Evolutionary conservation across 2,329 filamentous ascomycete genomes (phyloP).

Genomic region (Aciculosporium take): DNA sequence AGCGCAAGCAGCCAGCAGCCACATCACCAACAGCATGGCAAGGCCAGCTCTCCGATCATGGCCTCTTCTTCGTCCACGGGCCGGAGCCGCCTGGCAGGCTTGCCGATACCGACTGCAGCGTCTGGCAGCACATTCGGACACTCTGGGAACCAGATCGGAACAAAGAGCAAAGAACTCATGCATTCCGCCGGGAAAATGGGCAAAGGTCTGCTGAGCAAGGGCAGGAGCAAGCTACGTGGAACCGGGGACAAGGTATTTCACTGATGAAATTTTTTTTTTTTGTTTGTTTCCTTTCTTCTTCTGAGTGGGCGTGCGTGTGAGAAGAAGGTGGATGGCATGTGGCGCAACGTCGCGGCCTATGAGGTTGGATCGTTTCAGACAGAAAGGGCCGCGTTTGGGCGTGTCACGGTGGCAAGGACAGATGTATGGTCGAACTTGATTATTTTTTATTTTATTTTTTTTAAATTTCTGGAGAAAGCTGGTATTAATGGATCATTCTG

Average conservation of each 20-base stretch:
- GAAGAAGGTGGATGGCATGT: slow-evolving; percentile 20
- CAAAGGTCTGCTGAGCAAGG: slow-evolving; percentile 82
- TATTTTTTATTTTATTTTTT: too few relatives aligned
- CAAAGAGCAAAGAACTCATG: slow-evolving; percentile 78
- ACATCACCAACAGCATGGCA: slow-evolving; percentile 43
- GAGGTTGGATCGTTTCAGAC: too few relatives aligned
- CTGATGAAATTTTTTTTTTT: slow-evolving; percentile 31
- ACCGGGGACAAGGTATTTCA: slow-evolving; percentile 81
- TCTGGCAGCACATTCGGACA: slow-evolving; percentile 33
- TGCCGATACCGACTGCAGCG: slow-evolving; percentile 25
- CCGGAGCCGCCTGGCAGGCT: slow-evolving; percentile 22
- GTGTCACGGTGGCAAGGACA: too few relatives aligned
- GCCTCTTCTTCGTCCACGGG: slow-evolving; percentile 16
- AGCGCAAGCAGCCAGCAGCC: slow-evolving; percentile 25
- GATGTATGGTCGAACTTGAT: too few relatives aligned
- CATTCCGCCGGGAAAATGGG: slow-evolving; percentile 78
- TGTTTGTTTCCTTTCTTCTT: slow-evolving; percentile 15
- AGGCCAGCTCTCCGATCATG: slow-evolving; percentile 23
- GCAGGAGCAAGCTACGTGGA: slow-evolving; percentile 66
- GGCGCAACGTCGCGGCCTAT: too few relatives aligned
- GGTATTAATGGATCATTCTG: slow-evolving; percentile 18
- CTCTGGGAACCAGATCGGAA: slow-evolving; percentile 52
- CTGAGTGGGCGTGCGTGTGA: slow-evolving; percentile 14
- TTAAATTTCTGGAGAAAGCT: too few relatives aligned
- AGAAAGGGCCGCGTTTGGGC: too few relatives aligned